Percentiles rank a stretch among this genome's conserved stretches.
These are phyloP conservation scores for Orbilia brochopaga DNA, from an alignment of 2,329 filamentous ascomycete species.

Conservation along the genomic window DNA sequence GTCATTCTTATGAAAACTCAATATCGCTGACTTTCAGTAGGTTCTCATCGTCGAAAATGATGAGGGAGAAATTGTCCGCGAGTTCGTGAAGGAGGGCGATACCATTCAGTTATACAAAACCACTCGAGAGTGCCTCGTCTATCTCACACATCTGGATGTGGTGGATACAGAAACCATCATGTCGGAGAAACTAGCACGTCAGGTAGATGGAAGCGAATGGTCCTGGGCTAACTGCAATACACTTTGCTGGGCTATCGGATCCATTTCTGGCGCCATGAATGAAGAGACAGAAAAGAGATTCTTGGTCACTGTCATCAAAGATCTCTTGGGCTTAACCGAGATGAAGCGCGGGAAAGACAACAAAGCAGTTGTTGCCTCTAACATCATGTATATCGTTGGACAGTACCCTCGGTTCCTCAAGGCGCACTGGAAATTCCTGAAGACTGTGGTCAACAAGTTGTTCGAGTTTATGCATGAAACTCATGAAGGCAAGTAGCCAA, in stretches of 20 bases:
- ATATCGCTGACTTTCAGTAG: constrained; percentile 37
- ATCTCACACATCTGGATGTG: constrained; percentile 95
- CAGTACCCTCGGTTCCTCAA: constrained; percentile 98
- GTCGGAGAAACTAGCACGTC: constrained; percentile 95
- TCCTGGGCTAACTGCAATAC: constrained; percentile 99
- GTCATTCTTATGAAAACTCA: background rate
- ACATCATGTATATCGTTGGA: constrained; percentile 99
- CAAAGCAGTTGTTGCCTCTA: constrained; percentile 97
- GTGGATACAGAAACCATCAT: constrained; percentile 98
- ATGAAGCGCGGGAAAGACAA: constrained; percentile 99
- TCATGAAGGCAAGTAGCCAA: constrained; percentile 74
- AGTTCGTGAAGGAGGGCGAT: constrained; percentile 99
- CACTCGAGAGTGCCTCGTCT: constrained; percentile 93
- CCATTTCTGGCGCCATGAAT: constrained; percentile 98
- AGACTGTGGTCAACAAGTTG: constrained; percentile 98
- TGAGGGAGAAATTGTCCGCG: constrained; percentile 96
- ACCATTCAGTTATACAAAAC: constrained; percentile 99
- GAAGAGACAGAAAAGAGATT: constrained; percentile 99
- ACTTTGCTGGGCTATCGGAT: constrained; percentile 98
- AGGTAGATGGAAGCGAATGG: constrained; percentile 95
- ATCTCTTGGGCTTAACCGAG: constrained; percentile 92
- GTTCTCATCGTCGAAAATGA: constrained; percentile 99
- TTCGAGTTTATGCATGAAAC: constrained; percentile 99
- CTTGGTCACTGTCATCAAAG: constrained; percentile 97
- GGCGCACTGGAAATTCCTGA: constrained; percentile 99